A percentile compares a stretch with the other conserved stretches of the same genome.
Evolutionary conservation across 164 flowering plant genomes (phyloP).

Genomic region (Magnolia officinalis): DNA sequence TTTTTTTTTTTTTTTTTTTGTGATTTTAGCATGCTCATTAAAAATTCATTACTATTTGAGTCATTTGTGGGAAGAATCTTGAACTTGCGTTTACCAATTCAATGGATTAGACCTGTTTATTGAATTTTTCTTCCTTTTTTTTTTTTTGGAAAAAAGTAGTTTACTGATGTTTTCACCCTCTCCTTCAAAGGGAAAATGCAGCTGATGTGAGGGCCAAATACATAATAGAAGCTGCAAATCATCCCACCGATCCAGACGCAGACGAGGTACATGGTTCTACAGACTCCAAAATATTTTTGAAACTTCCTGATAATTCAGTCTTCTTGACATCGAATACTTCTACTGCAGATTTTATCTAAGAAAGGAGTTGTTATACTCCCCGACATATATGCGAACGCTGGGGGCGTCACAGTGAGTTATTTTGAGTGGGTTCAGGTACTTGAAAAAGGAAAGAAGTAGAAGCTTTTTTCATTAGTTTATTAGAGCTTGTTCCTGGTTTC

Average conservation of each 20-base stretch:
- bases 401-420: constrained; percentile 54
- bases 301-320: neutral
- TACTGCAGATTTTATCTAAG: constrained; percentile 45
- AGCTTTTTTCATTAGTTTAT: neutral
- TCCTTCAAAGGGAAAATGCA: constrained; percentile 62
- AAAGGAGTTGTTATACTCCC: constrained; percentile 69
- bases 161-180: neutral
- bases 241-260: constrained; percentile 83
- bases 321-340: neutral
- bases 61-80: too few relatives aligned
- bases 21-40: too few relatives aligned
- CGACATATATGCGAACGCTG: constrained; percentile 75
- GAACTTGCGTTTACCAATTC: too few relatives aligned
- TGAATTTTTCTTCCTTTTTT: too few relatives aligned
- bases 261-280: constrained; percentile 50
- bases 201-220: constrained; percentile 66
- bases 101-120: too few relatives aligned
- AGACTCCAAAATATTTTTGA: neutral
- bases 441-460: neutral
- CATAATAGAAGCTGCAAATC: constrained; percentile 78
- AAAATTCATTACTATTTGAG: too few relatives aligned
- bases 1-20: too few relatives aligned
- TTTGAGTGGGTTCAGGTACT: constrained; percentile 75
- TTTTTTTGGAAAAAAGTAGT: too few relatives aligned
- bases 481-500: neutral